phyloP scores from a whole-genome alignment of 106 monocot genomes.

The Dendrobium officinale region DNA sequence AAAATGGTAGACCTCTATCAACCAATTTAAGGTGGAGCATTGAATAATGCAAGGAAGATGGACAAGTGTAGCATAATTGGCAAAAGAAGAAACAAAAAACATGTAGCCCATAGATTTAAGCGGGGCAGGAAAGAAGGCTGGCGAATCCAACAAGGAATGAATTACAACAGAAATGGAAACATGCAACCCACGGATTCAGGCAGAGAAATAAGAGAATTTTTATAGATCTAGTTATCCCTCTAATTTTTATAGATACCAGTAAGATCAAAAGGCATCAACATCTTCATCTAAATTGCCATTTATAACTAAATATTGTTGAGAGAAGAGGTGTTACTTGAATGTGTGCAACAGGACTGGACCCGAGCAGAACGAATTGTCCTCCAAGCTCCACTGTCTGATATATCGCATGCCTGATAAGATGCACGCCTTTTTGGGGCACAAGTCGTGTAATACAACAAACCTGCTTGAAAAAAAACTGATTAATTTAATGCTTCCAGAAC shows the following conservation, averaged over 20 bases:
- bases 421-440: constrained; percentile 95
- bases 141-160: too few relatives aligned
- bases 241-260: background rate
- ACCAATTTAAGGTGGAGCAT: too few relatives aligned
- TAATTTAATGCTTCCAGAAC: background rate
- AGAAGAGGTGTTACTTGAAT: constrained; percentile 57
- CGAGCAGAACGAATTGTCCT: constrained; percentile 88
- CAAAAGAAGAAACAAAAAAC: too few relatives aligned
- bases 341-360: constrained; percentile 83
- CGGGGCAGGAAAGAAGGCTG: too few relatives aligned
- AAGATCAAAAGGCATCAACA: background rate
- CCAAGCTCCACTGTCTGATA: constrained; percentile 78
- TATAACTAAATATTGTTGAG: background rate
- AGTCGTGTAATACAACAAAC: constrained; percentile 86
- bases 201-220: too few relatives aligned
- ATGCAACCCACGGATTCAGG: too few relatives aligned
- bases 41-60: too few relatives aligned
- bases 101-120: too few relatives aligned
- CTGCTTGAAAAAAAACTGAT: constrained; percentile 29
- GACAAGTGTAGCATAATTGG: too few relatives aligned
- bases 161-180: too few relatives aligned
- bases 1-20: too few relatives aligned
- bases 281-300: background rate
- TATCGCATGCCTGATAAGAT: constrained; percentile 94
- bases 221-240: too few relatives aligned